Evolutionary conservation across 2,329 filamentous ascomycete species (phyloP), one percentile per base, ranked within the genome.

Genomic region (Ceratocystis albifundus): DNA sequence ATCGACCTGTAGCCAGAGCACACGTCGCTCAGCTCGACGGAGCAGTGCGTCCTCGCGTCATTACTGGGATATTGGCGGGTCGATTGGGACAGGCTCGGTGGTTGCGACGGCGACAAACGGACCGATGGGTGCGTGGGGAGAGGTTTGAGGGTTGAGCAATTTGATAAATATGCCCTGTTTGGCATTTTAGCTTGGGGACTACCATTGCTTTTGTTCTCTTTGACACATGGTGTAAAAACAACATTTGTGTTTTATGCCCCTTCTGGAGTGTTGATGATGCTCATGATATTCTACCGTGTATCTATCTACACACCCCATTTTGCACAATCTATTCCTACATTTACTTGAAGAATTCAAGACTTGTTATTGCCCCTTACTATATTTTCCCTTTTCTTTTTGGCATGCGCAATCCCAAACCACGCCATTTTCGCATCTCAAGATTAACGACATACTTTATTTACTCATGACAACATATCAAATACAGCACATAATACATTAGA

Each of bases 1-100:
- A 75, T 77, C 85, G 67, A 95, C 89, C 74, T 96, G 90, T 74
- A 96, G 89, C 73, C 90, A 96, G 76, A 95, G 89, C 74, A 90
- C 89, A 6, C 87, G 88, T 74, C 85, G 87, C 71, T 89, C 84
- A 44, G 86, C 84, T 48, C 80, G 81, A 71, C 79, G 82, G 64
- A 89, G 85, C 71, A 87, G 84, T 70, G 82, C 84, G 44, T 92
- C 88, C 57, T 89, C 86, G 59, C 79, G 90, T 65, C 90, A 96
- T 73, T 96, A 95, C 75, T 96, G 92, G 92, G 92, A 96, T 74
- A 84, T 96, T 70, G 90, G 90, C 30, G 88, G 85, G 4, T 91
- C 86, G 71, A 82, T 90, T 28, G 89, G 88, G 1, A 92, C 88
- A 66, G 88, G 88, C 2, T 89, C 86, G 70, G 79, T 86, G 69